These are phyloP conservation scores for Isatis lusitanica DNA, from an alignment of 441 rosid genomes.

Conservation along the genomic window DNA sequence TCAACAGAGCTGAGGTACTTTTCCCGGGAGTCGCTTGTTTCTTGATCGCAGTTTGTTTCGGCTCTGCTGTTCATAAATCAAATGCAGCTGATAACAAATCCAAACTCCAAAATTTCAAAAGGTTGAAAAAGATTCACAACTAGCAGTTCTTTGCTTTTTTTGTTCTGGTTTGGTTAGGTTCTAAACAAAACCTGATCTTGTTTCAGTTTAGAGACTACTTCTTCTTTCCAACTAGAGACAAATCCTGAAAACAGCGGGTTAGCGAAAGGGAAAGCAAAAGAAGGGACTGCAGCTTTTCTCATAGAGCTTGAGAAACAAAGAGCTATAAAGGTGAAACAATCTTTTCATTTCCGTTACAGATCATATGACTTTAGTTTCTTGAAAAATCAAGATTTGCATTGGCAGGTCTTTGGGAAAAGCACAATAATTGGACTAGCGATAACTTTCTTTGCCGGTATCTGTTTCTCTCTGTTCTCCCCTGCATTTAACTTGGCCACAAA, in stretches of 20 bases:
- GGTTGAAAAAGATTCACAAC: neutral
- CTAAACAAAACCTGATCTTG: neutral
- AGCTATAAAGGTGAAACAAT: conserved; percentile 64
- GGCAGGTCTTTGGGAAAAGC: conserved; percentile 84
- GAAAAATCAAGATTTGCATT: neutral
- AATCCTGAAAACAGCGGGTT: conserved; percentile 1
- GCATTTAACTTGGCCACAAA: conserved; percentile 91
- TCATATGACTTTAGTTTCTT: neutral
- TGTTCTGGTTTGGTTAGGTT: neutral
- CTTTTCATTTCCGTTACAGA: neutral
- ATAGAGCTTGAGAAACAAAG: conserved; percentile 75
- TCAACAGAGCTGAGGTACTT: conserved; percentile 71
- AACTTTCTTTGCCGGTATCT: conserved; percentile 76
- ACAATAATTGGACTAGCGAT: conserved; percentile 60
- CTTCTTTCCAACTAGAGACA: conserved; percentile 22
- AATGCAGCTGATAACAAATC: conserved; percentile 63
- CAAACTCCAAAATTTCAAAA: conserved; percentile 46
- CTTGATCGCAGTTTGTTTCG: conserved; percentile 76
- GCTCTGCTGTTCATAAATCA: conserved; percentile 78
- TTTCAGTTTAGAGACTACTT: conserved; percentile 32
- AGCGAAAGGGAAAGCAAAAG: conserved; percentile 44
- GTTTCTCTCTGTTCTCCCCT: conserved; percentile 93
- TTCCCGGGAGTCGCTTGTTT: conserved; percentile 87
- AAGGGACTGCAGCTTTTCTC: conserved; percentile 72
- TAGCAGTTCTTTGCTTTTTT: neutral